phyloP scores from a whole-genome alignment of 257 asterid species.

The Nicotiana knightiana region DNA sequence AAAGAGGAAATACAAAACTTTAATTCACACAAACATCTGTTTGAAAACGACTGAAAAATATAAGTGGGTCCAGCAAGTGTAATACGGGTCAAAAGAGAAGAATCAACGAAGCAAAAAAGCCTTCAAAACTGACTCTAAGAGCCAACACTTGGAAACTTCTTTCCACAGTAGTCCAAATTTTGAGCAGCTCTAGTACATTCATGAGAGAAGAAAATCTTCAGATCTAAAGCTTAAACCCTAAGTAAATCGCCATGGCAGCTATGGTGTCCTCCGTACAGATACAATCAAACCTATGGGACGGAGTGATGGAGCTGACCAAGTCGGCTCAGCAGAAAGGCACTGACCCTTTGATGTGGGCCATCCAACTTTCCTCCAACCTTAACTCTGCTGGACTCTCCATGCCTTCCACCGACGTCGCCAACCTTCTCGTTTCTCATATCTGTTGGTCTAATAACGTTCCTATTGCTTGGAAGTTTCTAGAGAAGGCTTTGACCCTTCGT shows the following conservation, averaged over 20 bases:
- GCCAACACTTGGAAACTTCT: background rate
- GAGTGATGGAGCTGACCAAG: constrained; percentile 62
- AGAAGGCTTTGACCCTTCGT: constrained; percentile 66
- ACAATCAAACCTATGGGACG: constrained; percentile 43
- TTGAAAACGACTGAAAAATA: background rate
- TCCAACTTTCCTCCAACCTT: constrained; percentile 61
- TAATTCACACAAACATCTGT: too few relatives aligned
- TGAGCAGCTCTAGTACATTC: background rate
- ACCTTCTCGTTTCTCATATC: constrained; percentile 68
- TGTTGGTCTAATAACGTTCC: constrained; percentile 82
- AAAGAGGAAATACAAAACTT: too few relatives aligned
- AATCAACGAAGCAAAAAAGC: background rate
- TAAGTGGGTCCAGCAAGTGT: background rate
- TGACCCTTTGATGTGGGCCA: constrained; percentile 82
- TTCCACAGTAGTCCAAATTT: background rate
- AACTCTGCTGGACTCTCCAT: constrained; percentile 53
- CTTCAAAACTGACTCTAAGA: background rate
- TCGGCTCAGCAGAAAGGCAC: constrained; percentile 65
- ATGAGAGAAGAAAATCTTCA: background rate
- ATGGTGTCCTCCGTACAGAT: constrained; percentile 13
- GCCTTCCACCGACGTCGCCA: constrained; percentile 77
- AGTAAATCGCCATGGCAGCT: constrained; percentile 22
- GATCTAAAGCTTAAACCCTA: background rate
- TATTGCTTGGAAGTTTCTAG: constrained; percentile 84
- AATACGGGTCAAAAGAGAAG: background rate